Evolutionary conservation across 2,329 filamentous ascomycete genomes (phyloP).

Genomic region (Onygenales sp.): DNA sequence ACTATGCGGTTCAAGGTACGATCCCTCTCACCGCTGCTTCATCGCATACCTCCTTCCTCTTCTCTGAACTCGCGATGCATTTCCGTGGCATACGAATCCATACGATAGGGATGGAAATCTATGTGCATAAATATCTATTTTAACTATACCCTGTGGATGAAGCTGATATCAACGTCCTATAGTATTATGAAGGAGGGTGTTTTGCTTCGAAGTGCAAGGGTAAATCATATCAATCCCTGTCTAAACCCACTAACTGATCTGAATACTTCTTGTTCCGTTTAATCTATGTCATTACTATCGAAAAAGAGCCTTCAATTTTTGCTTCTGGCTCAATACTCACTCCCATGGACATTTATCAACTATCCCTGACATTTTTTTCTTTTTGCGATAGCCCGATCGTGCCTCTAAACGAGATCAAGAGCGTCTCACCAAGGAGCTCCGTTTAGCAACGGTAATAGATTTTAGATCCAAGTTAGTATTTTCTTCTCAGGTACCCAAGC

Average conservation of each 20-base stretch:
- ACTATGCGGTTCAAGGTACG: conserved; percentile 47
- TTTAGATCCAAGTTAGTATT: conserved; percentile 58
- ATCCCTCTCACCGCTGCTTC: not conserved
- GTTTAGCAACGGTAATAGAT: conserved; percentile 66
- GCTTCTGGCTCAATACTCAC: too few species aligned
- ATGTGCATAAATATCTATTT: not conserved
- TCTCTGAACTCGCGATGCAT: too few species aligned
- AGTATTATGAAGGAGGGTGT: conserved; percentile 50
- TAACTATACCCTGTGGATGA: not conserved
- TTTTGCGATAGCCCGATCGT: conserved; percentile 48
- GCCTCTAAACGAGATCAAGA: conserved; percentile 57
- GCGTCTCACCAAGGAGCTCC: conserved; percentile 49
- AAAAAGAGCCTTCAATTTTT: too few species aligned
- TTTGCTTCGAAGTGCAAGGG: conserved; percentile 60
- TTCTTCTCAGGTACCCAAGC: not conserved
- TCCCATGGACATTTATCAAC: not conserved
- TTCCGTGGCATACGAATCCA: too few species aligned
- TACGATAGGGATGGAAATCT: too few species aligned
- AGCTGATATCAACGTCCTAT: not conserved
- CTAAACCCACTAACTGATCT: not conserved
- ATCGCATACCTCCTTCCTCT: too few species aligned
- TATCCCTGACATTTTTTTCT: not conserved
- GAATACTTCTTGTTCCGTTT: not conserved
- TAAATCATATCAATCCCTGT: conserved; percentile 29
- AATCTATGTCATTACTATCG: not conserved